Evolutionary conservation across 148 eudicot genomes (phyloP), one percentile per base, ranked within the genome.

Genomic region (Cornus suecica): DNA sequence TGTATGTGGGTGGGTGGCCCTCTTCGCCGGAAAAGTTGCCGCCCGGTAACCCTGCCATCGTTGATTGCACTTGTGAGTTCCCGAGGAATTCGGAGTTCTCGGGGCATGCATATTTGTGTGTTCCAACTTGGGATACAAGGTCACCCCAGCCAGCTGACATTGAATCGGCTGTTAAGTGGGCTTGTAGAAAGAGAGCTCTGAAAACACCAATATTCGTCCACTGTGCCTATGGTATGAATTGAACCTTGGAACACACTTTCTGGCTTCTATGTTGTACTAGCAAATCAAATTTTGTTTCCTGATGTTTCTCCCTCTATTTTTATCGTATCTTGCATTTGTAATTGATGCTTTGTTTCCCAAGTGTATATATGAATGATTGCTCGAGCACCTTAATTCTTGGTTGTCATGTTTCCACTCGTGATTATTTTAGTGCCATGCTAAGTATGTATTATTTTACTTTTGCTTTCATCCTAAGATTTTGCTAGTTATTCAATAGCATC

Each of bases 1-100:
- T 94, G 58, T 94, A 81, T 87, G 98, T 94, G 30, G 98, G 98
- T 1, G 98, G 98, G 14, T 94, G 98, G 98, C 97, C 97, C 80
- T 85, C 58, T 84, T 76, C 88, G 11, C 34, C 70, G 28, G 88
- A 86, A 32, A 92, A 68, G 29, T 26, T 84, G 72, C 97, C 98
- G 1, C 95, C 95, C 32, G 91, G 91, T n/a, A 90, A 88, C 26
- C 97, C 94, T 61, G 97, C 97, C 37, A 72, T 92, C 48, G 81
- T 94, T 68, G 98, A 94, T 77, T 94, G 98, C 67, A 94, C 98
- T 42, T 89, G 93, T 86, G 97, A 94, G 45, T 80, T 92, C 54
- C 98, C 98, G 20, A 77, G 93, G 79, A 81, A 58, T 0, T 62
- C 73, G 37, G 86, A 71, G 29, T 30, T 81, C 10, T 74, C 76